Evolutionary conservation across 805 yeast genomes (phyloP).

Genomic region (Sugiyamaella qingdaonensis): DNA sequence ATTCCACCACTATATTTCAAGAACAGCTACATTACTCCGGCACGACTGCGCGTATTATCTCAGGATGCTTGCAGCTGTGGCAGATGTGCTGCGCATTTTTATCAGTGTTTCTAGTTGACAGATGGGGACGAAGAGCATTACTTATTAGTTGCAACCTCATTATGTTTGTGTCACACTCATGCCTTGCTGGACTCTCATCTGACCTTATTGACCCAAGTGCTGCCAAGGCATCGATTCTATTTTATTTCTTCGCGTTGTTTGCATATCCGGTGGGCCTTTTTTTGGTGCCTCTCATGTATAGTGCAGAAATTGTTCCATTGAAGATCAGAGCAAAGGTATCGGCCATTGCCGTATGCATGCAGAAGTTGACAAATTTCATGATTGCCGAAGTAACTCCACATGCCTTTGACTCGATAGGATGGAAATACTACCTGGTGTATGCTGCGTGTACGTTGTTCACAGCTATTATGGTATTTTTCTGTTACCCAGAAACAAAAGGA

Average conservation of each 20-base stretch:
- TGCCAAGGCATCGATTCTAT: conserved; percentile 18
- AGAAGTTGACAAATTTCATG: conserved; percentile 43
- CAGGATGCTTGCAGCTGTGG: conserved; percentile 15
- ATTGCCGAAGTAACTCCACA: conserved; percentile 53
- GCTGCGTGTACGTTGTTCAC: conserved; percentile 42
- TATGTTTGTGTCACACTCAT: conserved; percentile 8
- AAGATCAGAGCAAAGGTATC: conserved; percentile 43
- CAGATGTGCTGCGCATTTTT: conserved; percentile 13
- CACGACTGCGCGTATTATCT: conserved; percentile 10
- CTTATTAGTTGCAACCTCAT: conserved; percentile 9
- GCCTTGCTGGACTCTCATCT: conserved; percentile 17
- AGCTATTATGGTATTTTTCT: conserved; percentile 39
- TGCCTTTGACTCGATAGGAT: conserved; percentile 45
- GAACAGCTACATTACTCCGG: conserved; percentile 10
- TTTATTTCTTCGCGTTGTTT: conserved; percentile 15
- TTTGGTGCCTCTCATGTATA: conserved; percentile 34
- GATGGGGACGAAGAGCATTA: conserved; percentile 9
- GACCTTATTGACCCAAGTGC: conserved; percentile 11
- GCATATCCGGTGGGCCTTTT: conserved; percentile 19
- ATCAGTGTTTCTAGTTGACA: conserved; percentile 8
- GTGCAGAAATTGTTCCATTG: conserved; percentile 53
- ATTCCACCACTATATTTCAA: conserved; percentile 17
- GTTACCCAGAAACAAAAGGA: conserved; percentile 73
- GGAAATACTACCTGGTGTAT: conserved; percentile 57
- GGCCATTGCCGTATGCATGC: conserved; percentile 48